Evolutionary conservation across 1,139 yeast species (phyloP), one percentile per base, ranked within the genome.

Genomic region (Spencermartinsiella ligniputridi): DNA sequence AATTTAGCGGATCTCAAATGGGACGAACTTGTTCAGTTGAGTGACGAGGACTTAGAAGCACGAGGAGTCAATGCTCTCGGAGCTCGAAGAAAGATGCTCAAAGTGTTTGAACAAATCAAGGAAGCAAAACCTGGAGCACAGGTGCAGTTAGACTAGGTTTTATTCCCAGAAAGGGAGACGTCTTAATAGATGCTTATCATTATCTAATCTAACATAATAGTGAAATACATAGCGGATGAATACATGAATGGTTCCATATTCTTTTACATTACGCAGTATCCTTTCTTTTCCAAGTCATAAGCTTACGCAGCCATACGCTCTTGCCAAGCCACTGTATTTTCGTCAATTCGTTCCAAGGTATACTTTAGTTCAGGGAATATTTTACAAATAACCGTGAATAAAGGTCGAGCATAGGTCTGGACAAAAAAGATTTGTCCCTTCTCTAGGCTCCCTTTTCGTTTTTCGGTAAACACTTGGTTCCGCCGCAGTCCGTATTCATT

Each of bases 41-140:
- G 72, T 50, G 96, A 90, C 58, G 75, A 68, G 2, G 78, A 79
- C 46, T 72, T 94, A 57, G 90, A 83, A 55, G 73, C 74, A 3
- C 75, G 81, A 49, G 98, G 99, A 3, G 96, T 92, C 39, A 78
- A 81, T 53, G 97, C 98, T 0, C 74, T 92, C 53, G 98, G 98
- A 5, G 98, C 98, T 1, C 75, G 98, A 53, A 78, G 97, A 49
- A 92, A 92, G 66, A 75, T 92, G 62, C 69, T 92, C 57, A 92
- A 94, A 68, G 95, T 96, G 33, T 92, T 92, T 69, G 88, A 82
- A 51, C 83, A 82, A 46, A 95, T 90, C 39, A 79, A 76, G 57
- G 80, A 74, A 27, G 67, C 66, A 3, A 47, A 47, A 19, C 21
- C 25, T 11, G 34, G 29, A 5, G 47, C 42, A 3, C 17, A 6